phyloP scores from a whole-genome alignment of 441 rosid genomes.

The Adansonia grandidieri region DNA sequence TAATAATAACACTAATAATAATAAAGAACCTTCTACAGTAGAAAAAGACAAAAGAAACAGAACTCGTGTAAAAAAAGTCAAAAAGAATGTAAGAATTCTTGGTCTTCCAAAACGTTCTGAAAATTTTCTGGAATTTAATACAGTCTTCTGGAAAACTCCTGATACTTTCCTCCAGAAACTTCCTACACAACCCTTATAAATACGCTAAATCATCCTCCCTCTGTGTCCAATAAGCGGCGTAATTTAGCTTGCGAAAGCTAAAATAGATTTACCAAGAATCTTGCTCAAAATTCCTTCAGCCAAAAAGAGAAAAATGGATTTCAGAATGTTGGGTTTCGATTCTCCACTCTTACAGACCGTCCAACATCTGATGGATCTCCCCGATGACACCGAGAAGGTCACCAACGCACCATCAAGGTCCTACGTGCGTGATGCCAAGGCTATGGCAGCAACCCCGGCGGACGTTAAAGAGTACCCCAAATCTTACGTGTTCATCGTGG shows the following conservation, averaged over 20 bases:
- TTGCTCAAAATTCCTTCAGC: not conserved
- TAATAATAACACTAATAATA: too few relatives aligned
- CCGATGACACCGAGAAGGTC: conserved; percentile 31
- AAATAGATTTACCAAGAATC: not conserved
- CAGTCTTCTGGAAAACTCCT: conserved; percentile 15
- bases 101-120: conserved; percentile 11
- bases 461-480: conserved; percentile 55
- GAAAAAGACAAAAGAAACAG: too few relatives aligned
- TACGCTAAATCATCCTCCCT: not conserved
- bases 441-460: conserved; percentile 62
- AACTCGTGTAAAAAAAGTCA: not conserved
- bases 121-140: not conserved
- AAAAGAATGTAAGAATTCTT: not conserved
- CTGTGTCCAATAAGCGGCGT: not conserved
- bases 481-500: conserved; percentile 52
- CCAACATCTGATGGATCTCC: conserved; percentile 40
- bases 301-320: conserved; percentile 39
- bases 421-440: conserved; percentile 54
- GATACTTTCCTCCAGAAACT: conserved; percentile 21
- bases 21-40: not conserved
- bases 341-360: conserved; percentile 40
- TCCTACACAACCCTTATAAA: not conserved
- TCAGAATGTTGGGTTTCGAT: conserved; percentile 43
- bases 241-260: not conserved
- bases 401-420: conserved; percentile 38